A percentile compares a stretch with the other conserved stretches of the same genome.
Conservation (phyloP, 1,284 basidiomycete species). For the Puccinia horiana region DNA sequence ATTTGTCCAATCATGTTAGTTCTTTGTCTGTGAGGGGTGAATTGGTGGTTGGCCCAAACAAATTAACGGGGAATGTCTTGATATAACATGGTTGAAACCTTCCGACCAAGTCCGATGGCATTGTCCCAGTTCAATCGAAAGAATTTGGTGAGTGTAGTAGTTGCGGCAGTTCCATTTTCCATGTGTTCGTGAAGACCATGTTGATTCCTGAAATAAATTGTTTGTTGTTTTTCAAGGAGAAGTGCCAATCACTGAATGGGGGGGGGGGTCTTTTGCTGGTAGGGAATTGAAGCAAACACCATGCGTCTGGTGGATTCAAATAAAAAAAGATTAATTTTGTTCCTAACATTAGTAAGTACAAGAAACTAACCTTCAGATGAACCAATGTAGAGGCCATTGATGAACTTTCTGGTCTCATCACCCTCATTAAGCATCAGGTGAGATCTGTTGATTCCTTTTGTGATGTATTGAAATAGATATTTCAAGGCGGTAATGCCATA, state of each 20-base stretch:
- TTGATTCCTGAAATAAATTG: neutral
- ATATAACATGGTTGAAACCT: neutral
- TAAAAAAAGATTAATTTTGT: neutral
- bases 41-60: neutral
- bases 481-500: too few relatives aligned
- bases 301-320: neutral
- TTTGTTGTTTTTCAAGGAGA: neutral
- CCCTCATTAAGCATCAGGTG: too few relatives aligned
- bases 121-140: neutral
- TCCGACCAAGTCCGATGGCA: neutral
- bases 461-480: too few relatives aligned
- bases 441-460: too few relatives aligned
- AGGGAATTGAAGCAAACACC: neutral
- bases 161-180: neutral
- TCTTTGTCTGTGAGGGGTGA: neutral
- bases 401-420: too few relatives aligned
- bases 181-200: neutral
- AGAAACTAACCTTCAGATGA: neutral
- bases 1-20: neutral
- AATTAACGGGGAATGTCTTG: neutral
- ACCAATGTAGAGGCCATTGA: neutral
- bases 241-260: neutral
- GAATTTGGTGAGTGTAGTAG: slow-evolving; percentile 10
- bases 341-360: neutral
- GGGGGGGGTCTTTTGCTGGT: neutral